Conservation (phyloP, 1,284 basidiomycete species). For the Apiotrichum laibachii region DNA sequence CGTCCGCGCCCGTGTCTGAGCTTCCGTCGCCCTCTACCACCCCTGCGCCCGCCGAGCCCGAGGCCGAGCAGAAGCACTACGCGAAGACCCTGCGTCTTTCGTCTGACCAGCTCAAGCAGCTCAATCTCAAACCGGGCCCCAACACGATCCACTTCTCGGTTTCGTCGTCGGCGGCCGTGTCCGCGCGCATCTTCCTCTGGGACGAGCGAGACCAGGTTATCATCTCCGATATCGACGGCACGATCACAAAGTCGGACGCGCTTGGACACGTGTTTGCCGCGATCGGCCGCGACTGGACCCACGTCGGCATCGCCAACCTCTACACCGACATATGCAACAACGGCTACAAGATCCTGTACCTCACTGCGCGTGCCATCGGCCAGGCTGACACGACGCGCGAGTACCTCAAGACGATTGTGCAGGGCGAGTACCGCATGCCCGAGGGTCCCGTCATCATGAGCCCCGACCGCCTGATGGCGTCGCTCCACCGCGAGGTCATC, state of each 20-base stretch:
- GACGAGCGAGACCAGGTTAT: constrained; percentile 84
- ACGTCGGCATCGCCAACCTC: constrained; percentile 93
- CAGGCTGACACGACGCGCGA: constrained; percentile 97
- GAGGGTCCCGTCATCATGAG: constrained; percentile 99
- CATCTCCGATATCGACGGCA: constrained; percentile 98
- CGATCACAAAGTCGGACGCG: constrained; percentile 99
- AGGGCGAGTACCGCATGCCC: constrained; percentile 91
- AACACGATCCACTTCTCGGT: constrained; percentile 95
- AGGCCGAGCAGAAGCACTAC: constrained; percentile 55
- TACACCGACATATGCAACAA: constrained; percentile 96
- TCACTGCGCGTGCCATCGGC: constrained; percentile 95
- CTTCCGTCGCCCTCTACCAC: neutral
- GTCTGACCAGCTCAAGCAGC: constrained; percentile 81
- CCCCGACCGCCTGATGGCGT: constrained; percentile 92
- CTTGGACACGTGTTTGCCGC: constrained; percentile 97
- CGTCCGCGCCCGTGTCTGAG: constrained; percentile 2
- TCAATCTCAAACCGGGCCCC: constrained; percentile 81
- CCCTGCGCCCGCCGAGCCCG: neutral
- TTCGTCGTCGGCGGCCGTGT: constrained; percentile 74
- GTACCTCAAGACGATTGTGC: constrained; percentile 91
- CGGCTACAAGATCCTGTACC: constrained; percentile 97
- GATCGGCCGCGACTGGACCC: constrained; percentile 99
- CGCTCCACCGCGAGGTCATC: constrained; percentile 94
- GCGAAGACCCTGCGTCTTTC: constrained; percentile 89
- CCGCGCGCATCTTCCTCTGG: constrained; percentile 94